Base-by-base conservation (phyloP, 2,329 filamentous ascomycete genomes). In the Fusarium poae region DNA sequence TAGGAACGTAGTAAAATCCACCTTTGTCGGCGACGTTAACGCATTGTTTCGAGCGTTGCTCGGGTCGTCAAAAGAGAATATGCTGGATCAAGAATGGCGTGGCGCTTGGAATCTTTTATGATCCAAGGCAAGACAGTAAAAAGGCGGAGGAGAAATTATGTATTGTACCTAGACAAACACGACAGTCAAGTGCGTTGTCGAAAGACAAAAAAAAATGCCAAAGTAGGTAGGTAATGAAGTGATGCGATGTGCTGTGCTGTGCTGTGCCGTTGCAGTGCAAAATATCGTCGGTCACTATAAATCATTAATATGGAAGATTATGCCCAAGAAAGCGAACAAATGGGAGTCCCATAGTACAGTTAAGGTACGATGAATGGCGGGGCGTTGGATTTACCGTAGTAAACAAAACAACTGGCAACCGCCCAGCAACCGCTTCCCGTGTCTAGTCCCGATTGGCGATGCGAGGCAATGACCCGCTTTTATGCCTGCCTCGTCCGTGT, bases 371-470 rank as follows among this genome's bases (percentile, higher is more conserved):
- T 50, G 35, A 30, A 62, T 65, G 59, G 73, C 73, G 73, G 73
- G 70, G 73, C 68, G 61, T 56, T 63, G 52, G 44, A 58, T 72
- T 62, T 57, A 54, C 60, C 52, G 60, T 68, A 74, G 75, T 78
- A 78, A 78, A 78, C 75, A 78, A 78, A 78, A 76, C 76, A 73
- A 69, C 61, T 66, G 67, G 66, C 72, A 75, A 76, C 76, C 62
- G 69, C 76, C 73, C 70, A 77, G 76, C 76, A 78, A 78, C 48
- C 76, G 73, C 65, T 25, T 23, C 25, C 18, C 15, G 25, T 42
- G 34, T n/a, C 46, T 65, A 60, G 40, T 40, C 37, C 59, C 59
- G 42, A 76, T 78, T 78, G 71, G 75, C 48, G 42, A 35, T 16
- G 9, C n/a, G 42, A 21, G 21, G 25, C 52, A 27, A 12, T 8